Percentiles rank a stretch among this genome's conserved stretches.
These are phyloP conservation scores for Leishmania gerbilli DNA, from an alignment of 208 protist species.

Conservation along the genomic window DNA sequence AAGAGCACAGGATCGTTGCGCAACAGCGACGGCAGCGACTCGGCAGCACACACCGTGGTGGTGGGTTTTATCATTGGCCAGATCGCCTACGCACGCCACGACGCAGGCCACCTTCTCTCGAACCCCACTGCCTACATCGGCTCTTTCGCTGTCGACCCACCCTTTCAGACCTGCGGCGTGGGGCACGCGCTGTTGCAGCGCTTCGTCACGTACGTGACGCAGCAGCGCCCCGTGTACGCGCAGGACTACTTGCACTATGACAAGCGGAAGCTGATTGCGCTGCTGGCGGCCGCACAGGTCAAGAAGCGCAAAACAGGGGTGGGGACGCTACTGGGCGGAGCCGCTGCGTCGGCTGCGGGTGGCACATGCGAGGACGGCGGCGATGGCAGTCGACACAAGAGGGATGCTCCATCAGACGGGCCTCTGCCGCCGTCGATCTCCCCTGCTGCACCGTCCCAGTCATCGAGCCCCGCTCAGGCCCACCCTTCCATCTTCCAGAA, in stretches of 20 bases:
- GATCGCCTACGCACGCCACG: conserved; percentile 47
- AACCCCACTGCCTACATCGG: conserved; percentile 79
- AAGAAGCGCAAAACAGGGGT: conserved; percentile 9
- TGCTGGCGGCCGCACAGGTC: conserved; percentile 30
- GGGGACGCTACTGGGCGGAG: neutral
- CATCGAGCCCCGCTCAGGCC: neutral
- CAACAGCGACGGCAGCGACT: neutral
- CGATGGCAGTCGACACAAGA: neutral
- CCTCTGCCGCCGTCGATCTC: neutral
- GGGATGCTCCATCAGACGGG: neutral
- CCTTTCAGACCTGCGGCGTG: conserved; percentile 60
- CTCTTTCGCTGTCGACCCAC: conserved; percentile 60
- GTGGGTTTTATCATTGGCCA: conserved; percentile 69
- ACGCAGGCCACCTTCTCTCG: conserved; percentile 42
- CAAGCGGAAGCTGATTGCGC: conserved; percentile 23
- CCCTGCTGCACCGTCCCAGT: neutral
- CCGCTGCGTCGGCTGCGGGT: neutral
- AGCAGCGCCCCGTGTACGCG: conserved; percentile 50
- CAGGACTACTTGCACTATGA: conserved; percentile 63
- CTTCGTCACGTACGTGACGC: conserved; percentile 58
- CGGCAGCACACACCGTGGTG: conserved; percentile 32
- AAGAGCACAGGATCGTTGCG: neutral
- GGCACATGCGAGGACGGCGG: neutral
- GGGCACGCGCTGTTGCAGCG: conserved; percentile 54
- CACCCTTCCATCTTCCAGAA: conserved; percentile 3